Base-by-base conservation (phyloP, 2,329 filamentous ascomycete species). In the Basipetospora chlamydospora region DNA sequence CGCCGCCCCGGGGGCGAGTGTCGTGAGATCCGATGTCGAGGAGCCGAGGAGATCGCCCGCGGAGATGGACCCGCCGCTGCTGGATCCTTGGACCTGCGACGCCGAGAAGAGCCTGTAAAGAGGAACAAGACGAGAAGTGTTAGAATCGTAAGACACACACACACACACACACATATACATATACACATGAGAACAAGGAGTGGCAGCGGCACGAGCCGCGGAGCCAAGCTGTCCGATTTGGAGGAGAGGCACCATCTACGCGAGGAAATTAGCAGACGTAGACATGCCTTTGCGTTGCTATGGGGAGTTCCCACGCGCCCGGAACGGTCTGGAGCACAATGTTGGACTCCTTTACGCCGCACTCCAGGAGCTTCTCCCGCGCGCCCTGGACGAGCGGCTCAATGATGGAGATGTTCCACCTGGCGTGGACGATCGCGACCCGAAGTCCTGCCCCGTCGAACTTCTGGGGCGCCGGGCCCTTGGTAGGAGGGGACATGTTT, bases 351-450 rank as follows among this genome's bases (percentile, higher is more conserved):
- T 77, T 77, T 39, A 98, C 88, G 38, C 90, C 90, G 37, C 79
- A 75, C 29, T 72, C 72, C 23, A 79, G 63, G 39, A 98, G 76
- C 53, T 79, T 79, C 48, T 79, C 78, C 59, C 80, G 83, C 31
- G 83, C 75, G 45, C 90, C 90, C 36, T 71, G 66, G 42, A 98
- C 70, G 39, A 98, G 76, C 37, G 85, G 77, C 41, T 82, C 77
- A 58, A 96, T 94, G 55, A 98, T 84, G 46, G 70, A 71, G 45
- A 69, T 70, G 64, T 98, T 98, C 90, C 90, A 98, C 50, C 90
- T 78, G 41, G 88, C 88, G 63, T 96, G 90, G 41, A 98, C 73
- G 54, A 98, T 96, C 54, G 82, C 88, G 54, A 98, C 79, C 53
- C 90, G 84, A 44, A 98, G 73, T 51, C 65, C 67, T 49, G 74